Evolutionary conservation across 805 yeast species (phyloP), one percentile per base, ranked within the genome.

Genomic region (Ogataea zsoltii): DNA sequence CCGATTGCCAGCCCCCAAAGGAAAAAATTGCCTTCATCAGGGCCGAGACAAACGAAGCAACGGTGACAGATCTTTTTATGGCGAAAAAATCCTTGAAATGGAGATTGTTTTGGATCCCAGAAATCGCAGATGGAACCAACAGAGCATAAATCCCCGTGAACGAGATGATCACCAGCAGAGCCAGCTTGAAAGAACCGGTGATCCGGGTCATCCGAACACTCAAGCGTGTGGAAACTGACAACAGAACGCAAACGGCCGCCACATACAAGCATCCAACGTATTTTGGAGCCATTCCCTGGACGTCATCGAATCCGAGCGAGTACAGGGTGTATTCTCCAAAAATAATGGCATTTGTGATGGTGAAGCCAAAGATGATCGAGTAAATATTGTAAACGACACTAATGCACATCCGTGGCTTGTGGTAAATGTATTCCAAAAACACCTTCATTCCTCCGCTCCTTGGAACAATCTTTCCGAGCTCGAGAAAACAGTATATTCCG

Each of bases 391-490:
- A 70, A 1, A 74, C 61, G 26, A 77, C 82, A 30, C 79, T 74
- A 41, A 73, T 70, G 50, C 77, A 55, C 68, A 79, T 68, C 41
- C 66, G 69, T 0, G 94, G 95, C 48, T 65, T 76, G 40, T 75
- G 73, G 58, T 81, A 86, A 16, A 84, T 78, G 50, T 75, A 79
- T 57, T 85, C 92, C 45, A 86, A 62, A 50, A 86, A 86, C 16
- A 80, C 82, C 57, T 86, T 86, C 33, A 83, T 76, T 0, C 92
- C 95, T 2, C 95, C 94, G 48, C 83, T 81, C 54, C 85, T 68
- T 0, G 92, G 90, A 9, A 85, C 69, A 57, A 83, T 71, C 7
- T 85, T 76, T 0, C 92, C 94, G 45, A 85, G 63, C 57, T 86
- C 92, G 43, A 86, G 62, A 59, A 76, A 86, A 34, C 85, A 75